Conservation (phyloP, 768 basidiomycete species). For the Lyophyllum shimeji region DNA sequence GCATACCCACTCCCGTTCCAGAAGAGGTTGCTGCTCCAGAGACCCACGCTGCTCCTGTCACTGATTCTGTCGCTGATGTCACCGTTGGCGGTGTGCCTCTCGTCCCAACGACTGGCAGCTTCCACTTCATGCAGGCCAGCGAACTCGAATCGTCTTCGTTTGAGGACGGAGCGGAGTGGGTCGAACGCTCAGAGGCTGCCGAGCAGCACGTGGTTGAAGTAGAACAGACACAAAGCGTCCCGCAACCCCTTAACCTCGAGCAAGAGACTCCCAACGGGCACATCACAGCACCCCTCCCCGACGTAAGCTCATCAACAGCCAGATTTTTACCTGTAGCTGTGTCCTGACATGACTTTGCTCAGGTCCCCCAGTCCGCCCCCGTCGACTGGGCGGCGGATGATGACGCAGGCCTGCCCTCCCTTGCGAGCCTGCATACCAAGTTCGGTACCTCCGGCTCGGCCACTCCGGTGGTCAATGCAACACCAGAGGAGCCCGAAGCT, state of each 20-base stretch:
- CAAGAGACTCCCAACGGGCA: slow-evolving; percentile 18
- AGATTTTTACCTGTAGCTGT: neutral
- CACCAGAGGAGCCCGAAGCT: slow-evolving; percentile 21
- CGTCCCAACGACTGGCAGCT: slow-evolving; percentile 48
- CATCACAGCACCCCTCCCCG: slow-evolving; percentile 9
- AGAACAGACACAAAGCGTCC: slow-evolving; percentile 20
- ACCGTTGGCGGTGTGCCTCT: slow-evolving; percentile 42
- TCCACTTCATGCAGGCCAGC: slow-evolving; percentile 82
- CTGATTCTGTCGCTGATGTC: slow-evolving; percentile 27
- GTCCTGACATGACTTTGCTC: neutral
- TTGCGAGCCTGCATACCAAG: slow-evolving; percentile 71
- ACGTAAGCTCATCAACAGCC: slow-evolving; percentile 7
- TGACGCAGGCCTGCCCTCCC: slow-evolving; percentile 75
- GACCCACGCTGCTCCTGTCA: slow-evolving; percentile 9
- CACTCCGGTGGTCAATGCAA: slow-evolving; percentile 49
- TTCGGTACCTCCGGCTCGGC: slow-evolving; percentile 74
- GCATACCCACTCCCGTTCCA: slow-evolving; percentile 36
- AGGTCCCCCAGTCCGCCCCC: slow-evolving; percentile 27
- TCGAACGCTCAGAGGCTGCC: slow-evolving; percentile 45
- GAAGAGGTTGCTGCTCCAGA: slow-evolving; percentile 30
- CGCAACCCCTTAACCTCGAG: slow-evolving; percentile 11
- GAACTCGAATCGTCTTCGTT: slow-evolving; percentile 62
- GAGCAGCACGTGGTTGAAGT: slow-evolving; percentile 22
- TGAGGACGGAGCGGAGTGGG: slow-evolving; percentile 57
- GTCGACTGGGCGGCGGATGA: slow-evolving; percentile 87